These are phyloP conservation scores for Fagopyrum homotropicum DNA, from an alignment of 148 eudicot genomes.

Conservation along the genomic window DNA sequence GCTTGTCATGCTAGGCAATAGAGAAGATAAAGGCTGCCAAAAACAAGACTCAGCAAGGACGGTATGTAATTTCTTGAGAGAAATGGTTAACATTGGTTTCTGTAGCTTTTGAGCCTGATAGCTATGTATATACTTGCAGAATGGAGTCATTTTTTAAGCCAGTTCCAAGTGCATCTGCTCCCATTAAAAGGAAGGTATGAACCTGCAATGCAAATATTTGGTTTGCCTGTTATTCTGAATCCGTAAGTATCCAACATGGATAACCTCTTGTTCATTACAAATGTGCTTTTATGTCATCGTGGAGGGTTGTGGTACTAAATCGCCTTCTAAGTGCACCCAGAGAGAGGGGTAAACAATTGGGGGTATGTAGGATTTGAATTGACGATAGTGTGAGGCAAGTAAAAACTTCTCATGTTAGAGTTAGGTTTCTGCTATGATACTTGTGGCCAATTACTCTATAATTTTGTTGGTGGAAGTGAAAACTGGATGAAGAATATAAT, in stretches of 20 bases:
- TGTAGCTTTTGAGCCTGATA: neutral
- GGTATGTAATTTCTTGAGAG: slow-evolving; percentile 39
- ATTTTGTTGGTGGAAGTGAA: too few species aligned
- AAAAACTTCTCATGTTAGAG: neutral
- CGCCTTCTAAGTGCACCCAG: neutral
- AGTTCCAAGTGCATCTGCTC: slow-evolving; percentile 42
- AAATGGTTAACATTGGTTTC: neutral
- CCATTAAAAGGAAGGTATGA: slow-evolving; percentile 79
- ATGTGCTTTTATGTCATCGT: slow-evolving; percentile 4
- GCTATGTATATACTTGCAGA: slow-evolving; percentile 29
- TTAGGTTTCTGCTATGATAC: too few species aligned
- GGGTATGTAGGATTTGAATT: neutral
- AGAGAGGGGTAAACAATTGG: neutral
- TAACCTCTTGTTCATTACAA: neutral
- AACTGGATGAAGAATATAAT: too few species aligned
- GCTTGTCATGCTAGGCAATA: slow-evolving; percentile 48
- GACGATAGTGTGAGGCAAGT: neutral
- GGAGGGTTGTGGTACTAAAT: neutral
- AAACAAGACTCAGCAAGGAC: slow-evolving; percentile 80
- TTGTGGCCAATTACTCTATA: too few species aligned
- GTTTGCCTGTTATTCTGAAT: neutral
- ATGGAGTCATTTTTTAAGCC: slow-evolving; percentile 89
- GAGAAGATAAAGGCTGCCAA: slow-evolving; percentile 98
- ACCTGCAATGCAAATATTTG: neutral
- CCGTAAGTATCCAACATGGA: neutral